phyloP scores from a whole-genome alignment of 2,329 filamentous ascomycete species.

The Ascochyta koolunga region DNA sequence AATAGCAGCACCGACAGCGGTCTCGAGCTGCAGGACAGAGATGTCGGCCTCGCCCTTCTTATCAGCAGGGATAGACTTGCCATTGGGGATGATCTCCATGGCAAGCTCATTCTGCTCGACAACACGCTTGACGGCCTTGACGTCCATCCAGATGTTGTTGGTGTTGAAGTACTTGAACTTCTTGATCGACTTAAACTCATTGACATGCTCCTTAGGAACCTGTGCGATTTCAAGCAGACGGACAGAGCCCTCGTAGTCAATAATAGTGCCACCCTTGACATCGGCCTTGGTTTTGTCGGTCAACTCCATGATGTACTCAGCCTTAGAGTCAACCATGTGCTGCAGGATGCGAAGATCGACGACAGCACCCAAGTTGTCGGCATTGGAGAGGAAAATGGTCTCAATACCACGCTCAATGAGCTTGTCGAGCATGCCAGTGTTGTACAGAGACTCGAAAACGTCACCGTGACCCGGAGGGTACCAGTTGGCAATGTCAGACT shows the following conservation, averaged over 20 bases:
- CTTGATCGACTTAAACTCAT: constrained; percentile 99
- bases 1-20: constrained; percentile 96
- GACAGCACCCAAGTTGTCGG: constrained; percentile 96
- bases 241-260: constrained; percentile 97
- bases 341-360: constrained; percentile 97
- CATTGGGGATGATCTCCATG: constrained; percentile 99
- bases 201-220: constrained; percentile 99
- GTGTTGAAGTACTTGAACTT: constrained; percentile 99
- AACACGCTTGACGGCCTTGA: constrained; percentile 96
- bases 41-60: constrained; percentile 99
- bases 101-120: constrained; percentile 98
- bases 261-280: constrained; percentile 99
- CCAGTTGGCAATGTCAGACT: constrained; percentile 93
- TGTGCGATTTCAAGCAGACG: constrained; percentile 98
- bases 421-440: constrained; percentile 97
- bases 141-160: constrained; percentile 99
- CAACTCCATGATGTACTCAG: constrained; percentile 99
- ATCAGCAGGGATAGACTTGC: constrained; percentile 96
- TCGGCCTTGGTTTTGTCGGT: constrained; percentile 99
- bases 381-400: constrained; percentile 98
- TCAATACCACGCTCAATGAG: constrained; percentile 94
- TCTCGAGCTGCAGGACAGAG: constrained; percentile 97
- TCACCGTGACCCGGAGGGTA: constrained; percentile 99
- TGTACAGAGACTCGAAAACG: constrained; percentile 99
- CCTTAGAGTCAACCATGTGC: constrained; percentile 97